These are phyloP conservation scores for Salix brachista DNA, from an alignment of 345 rosid species.

Conservation along the genomic window DNA sequence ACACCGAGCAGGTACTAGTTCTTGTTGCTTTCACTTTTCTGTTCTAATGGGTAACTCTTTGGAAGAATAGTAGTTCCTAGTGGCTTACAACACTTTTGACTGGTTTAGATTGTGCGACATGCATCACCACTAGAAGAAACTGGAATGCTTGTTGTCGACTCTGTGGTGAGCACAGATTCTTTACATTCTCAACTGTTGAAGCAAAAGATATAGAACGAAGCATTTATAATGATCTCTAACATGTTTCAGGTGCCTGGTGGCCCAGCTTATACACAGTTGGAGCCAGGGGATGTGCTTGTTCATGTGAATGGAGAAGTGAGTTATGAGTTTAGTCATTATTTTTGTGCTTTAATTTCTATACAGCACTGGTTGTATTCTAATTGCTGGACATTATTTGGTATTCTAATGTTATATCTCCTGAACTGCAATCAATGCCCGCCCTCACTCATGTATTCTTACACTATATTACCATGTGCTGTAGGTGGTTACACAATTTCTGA, in stretches of 20 bases:
- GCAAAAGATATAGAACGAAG: background rate
- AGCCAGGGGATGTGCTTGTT: slow-evolving; percentile 94
- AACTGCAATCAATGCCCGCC: too few relatives aligned
- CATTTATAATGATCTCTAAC: slow-evolving; percentile 13
- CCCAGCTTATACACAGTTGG: slow-evolving; percentile 75
- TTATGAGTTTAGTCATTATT: slow-evolving; percentile 1
- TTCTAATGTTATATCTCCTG: too few relatives aligned
- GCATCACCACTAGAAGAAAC: slow-evolving; percentile 80
- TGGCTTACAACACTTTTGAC: slow-evolving; percentile 19
- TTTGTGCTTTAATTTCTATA: too few relatives aligned
- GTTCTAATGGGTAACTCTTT: background rate
- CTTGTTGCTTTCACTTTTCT: background rate
- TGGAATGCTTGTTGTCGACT: slow-evolving; percentile 94
- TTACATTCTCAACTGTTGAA: background rate
- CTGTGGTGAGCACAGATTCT: slow-evolving; percentile 53
- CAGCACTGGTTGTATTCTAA: too few relatives aligned
- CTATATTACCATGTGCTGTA: slow-evolving; percentile 22
- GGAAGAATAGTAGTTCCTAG: slow-evolving; percentile 10
- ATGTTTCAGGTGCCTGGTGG: slow-evolving; percentile 86
- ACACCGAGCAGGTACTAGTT: slow-evolving; percentile 74
- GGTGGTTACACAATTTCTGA: slow-evolving; percentile 87
- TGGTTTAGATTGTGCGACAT: slow-evolving; percentile 67
- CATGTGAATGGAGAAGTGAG: slow-evolving; percentile 83
- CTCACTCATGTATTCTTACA: too few relatives aligned
- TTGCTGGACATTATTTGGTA: too few relatives aligned